Conservation (phyloP, 2,329 filamentous ascomycete genomes). For the Zymoseptoria crescenta region DNA sequence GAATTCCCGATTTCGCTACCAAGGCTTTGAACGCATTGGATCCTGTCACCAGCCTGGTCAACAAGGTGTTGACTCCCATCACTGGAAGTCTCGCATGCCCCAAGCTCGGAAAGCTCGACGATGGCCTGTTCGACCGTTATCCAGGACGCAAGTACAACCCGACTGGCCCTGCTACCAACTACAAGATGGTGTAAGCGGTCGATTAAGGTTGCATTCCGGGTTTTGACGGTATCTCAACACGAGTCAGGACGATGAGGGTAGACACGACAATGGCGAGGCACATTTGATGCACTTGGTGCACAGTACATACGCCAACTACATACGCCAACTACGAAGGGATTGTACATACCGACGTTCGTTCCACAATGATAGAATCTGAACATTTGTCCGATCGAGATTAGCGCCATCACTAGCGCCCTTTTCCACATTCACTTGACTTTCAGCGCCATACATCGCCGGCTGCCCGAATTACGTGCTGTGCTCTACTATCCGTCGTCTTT, state of each 20-base stretch:
- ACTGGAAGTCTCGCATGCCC: too few relatives aligned
- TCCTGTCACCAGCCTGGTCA: conserved; percentile 11
- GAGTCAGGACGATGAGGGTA: background rate
- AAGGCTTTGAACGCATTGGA: conserved; percentile 4
- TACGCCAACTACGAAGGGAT: too few relatives aligned
- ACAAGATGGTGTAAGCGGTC: background rate
- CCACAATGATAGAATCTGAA: background rate
- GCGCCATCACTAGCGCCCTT: background rate
- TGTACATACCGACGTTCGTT: too few relatives aligned
- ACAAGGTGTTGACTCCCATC: too few relatives aligned
- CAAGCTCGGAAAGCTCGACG: too few relatives aligned
- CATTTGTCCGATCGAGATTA: background rate
- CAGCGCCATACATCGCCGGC: too few relatives aligned
- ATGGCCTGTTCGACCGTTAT: conserved; percentile 12
- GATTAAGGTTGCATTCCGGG: background rate
- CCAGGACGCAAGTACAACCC: conserved; percentile 17
- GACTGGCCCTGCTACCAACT: conserved; percentile 16
- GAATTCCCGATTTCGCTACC: conserved; percentile 22
- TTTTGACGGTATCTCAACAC: background rate
- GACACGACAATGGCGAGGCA: too few relatives aligned
- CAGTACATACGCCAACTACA: background rate
- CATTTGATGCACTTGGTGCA: too few relatives aligned
- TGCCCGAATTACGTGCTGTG: too few relatives aligned
- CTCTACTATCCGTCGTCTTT: too few relatives aligned
- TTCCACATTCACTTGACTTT: background rate